Conservation (phyloP, 2,329 filamentous ascomycete species). For the Xylariales sp. region DNA sequence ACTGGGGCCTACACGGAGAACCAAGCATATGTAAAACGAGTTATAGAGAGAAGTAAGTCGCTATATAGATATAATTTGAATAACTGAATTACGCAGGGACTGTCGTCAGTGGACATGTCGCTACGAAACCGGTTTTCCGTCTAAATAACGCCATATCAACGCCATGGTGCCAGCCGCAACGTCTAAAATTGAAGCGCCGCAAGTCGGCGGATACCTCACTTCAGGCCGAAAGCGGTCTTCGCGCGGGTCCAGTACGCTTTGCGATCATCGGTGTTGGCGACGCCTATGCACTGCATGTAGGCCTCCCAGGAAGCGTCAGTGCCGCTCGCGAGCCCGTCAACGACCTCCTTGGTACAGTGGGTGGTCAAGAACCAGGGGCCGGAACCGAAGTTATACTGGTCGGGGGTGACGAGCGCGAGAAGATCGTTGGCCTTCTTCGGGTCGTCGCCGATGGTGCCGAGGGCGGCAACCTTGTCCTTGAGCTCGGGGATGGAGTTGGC, state of each 20-base stretch:
- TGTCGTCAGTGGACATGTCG: background rate
- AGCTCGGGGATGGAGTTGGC: conserved; percentile 58
- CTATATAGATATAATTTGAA: background rate
- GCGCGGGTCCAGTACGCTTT: conserved; percentile 58
- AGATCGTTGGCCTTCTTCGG: conserved; percentile 53
- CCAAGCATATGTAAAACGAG: background rate
- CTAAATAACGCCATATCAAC: background rate
- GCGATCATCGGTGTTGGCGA: conserved; percentile 50
- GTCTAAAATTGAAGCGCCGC: background rate
- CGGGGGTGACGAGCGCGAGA: conserved; percentile 58
- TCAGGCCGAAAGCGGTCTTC: conserved; percentile 60
- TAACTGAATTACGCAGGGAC: background rate
- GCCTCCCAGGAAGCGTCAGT: conserved; percentile 56
- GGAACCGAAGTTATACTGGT: conserved; percentile 66
- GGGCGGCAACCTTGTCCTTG: conserved; percentile 44
- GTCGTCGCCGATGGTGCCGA: conserved; percentile 36
- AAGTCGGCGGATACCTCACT: background rate
- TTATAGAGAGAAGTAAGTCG: background rate
- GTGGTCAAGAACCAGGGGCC: conserved; percentile 63
- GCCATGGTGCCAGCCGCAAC: conserved; percentile 9
- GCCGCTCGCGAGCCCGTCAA: conserved; percentile 50
- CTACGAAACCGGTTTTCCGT: too few relatives aligned
- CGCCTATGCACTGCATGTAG: conserved; percentile 63
- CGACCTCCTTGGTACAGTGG: conserved; percentile 55
- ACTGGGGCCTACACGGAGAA: background rate